Evolutionary conservation across 129 eudicot species (phyloP).

Genomic region (Ambrosia trifida): DNA sequence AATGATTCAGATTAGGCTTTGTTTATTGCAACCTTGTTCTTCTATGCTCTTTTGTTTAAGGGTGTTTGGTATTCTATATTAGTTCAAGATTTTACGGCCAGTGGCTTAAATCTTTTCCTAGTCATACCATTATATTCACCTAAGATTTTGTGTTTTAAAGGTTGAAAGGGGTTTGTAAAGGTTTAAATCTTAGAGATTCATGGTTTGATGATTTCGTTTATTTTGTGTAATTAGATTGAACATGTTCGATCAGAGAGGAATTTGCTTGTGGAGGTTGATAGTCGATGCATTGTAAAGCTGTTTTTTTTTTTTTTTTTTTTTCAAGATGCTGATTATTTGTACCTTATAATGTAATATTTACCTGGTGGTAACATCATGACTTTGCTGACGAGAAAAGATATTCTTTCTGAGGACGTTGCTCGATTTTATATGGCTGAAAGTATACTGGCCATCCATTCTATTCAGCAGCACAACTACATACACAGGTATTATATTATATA

Average conservation of each 20-base stretch:
- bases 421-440: constrained; percentile 91
- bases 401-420: constrained; percentile 87
- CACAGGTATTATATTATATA: constrained; percentile 55
- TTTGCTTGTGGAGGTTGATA: constrained; percentile 91
- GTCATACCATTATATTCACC: not conserved
- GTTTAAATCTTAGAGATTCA: not conserved
- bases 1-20: no score
- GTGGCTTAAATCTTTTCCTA: constrained; percentile 7
- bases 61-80: constrained; percentile 10
- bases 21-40: no score
- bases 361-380: constrained; percentile 99
- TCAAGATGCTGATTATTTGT: constrained; percentile 82
- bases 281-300: constrained; percentile 89
- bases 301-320: constrained; percentile 83
- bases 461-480: constrained; percentile 82
- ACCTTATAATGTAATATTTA: constrained; percentile 91
- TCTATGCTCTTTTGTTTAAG: constrained; percentile 15
- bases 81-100: not conserved
- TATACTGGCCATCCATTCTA: constrained; percentile 77
- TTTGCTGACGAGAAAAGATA: constrained; percentile 81
- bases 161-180: not conserved
- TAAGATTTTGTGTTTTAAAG: not conserved
- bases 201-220: constrained; percentile 13
- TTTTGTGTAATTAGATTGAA: constrained; percentile 56
- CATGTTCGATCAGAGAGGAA: constrained; percentile 94